A percentile compares a stretch with the other conserved stretches of the same genome.
These are phyloP conservation scores for Coemansia sp. DNA, from an alignment of 192 early-diverging fungal genomes.

Conservation along the genomic window DNA sequence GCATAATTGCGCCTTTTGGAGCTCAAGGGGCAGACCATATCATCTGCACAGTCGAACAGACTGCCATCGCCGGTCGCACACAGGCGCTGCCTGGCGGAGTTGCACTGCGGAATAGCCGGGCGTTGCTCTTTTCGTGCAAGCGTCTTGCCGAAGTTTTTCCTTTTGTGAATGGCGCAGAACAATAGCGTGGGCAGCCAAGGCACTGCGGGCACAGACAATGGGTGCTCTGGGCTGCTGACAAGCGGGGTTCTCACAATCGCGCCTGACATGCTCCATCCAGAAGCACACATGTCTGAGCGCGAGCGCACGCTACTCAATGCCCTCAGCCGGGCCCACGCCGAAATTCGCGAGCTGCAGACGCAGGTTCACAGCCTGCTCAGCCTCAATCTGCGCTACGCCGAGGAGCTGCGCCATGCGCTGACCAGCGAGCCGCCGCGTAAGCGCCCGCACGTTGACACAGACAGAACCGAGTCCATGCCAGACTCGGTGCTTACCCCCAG, in stretches of 20 bases:
- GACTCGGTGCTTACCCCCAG: neutral
- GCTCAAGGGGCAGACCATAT: neutral
- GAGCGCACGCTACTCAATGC: conserved; percentile 21
- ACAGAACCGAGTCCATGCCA: neutral
- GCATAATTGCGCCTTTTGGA: neutral
- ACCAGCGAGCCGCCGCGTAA: conserved; percentile 7
- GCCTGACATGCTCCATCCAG: conserved; percentile 10
- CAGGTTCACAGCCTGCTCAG: conserved; percentile 25
- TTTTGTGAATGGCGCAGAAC: conserved; percentile 7
- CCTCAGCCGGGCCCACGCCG: conserved; percentile 21
- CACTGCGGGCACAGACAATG: conserved; percentile 7
- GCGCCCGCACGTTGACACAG: neutral
- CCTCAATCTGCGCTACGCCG: conserved; percentile 41
- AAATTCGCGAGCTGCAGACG: conserved; percentile 27
- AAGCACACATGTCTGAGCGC: conserved; percentile 18
- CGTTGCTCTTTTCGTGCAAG: too few species aligned
- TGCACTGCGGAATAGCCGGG: neutral
- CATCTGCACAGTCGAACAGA: neutral
- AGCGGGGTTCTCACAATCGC: conserved; percentile 11
- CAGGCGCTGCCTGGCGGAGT: neutral
- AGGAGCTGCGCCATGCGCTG: conserved; percentile 37
- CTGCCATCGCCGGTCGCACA: neutral
- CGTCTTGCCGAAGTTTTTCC: conserved; percentile 5
- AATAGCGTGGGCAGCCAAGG: conserved; percentile 8
- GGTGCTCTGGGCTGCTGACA: neutral